Conservation (phyloP, 257 asterid species). For the Solanum bulbocastanum region DNA sequence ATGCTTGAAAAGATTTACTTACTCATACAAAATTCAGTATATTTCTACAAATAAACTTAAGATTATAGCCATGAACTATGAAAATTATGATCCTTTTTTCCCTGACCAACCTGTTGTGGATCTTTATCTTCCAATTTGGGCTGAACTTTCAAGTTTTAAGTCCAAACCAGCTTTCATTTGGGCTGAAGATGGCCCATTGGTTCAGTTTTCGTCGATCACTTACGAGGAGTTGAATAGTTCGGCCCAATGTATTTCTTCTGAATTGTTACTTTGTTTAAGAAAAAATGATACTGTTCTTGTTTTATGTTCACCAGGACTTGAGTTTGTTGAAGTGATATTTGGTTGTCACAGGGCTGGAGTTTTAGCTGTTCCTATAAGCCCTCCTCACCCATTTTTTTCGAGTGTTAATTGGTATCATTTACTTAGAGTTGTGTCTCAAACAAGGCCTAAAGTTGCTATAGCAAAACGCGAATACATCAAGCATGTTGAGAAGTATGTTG, state of each 20-base stretch:
- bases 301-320: conserved; percentile 54
- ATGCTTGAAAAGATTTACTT: background rate
- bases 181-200: conserved; percentile 28
- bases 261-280: conserved; percentile 17
- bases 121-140: conserved; percentile 70
- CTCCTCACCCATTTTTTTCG: conserved; percentile 37
- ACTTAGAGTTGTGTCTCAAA: conserved; percentile 49
- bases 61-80: conserved; percentile 18
- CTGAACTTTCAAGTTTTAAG: conserved; percentile 35
- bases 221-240: conserved; percentile 43
- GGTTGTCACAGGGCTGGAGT: conserved; percentile 75
- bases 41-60: background rate
- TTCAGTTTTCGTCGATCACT: conserved; percentile 20
- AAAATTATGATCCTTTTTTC: conserved; percentile 55
- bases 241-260: conserved; percentile 33
- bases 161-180: conserved; percentile 67
- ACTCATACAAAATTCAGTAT: background rate
- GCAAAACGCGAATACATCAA: conserved; percentile 31
- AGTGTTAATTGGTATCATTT: conserved; percentile 33
- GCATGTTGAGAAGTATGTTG: conserved; percentile 15
- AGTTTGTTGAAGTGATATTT: conserved; percentile 48
- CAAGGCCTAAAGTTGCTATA: conserved; percentile 67
- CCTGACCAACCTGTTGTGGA: conserved; percentile 73
- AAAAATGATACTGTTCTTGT: conserved; percentile 48
- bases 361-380: conserved; percentile 39